Conservation (phyloP, 2,329 filamentous ascomycete genomes). For the Magnaporthiopsis incrustans region DNA sequence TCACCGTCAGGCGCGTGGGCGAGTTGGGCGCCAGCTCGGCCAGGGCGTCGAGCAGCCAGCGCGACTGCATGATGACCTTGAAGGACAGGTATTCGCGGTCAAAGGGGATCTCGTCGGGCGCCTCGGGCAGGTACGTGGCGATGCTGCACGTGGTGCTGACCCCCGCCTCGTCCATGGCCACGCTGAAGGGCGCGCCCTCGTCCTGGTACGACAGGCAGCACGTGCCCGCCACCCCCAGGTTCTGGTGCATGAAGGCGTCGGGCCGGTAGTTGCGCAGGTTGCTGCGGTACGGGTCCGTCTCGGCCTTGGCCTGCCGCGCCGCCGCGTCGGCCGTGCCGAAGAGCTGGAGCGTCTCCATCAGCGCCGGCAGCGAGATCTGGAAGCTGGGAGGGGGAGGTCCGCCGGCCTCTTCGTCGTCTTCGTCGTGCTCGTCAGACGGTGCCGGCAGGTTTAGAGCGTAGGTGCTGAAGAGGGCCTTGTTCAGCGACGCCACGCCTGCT, state of each 20-base stretch:
- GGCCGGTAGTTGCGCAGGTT: constrained; percentile 54
- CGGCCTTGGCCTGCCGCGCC: constrained; percentile 47
- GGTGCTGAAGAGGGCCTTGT: constrained; percentile 80
- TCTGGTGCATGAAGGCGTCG: constrained; percentile 76
- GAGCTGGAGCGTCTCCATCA: constrained; percentile 92
- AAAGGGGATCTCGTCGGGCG: constrained; percentile 77
- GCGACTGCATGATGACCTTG: constrained; percentile 89
- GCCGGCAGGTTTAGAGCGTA: constrained; percentile 59
- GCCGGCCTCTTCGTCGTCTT: constrained; percentile 27
- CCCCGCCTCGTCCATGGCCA: constrained; percentile 78
- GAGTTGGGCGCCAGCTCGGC: constrained; percentile 61
- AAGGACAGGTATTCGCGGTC: constrained; percentile 70
- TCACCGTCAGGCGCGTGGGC: constrained; percentile 65
- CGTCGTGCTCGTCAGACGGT: not conserved
- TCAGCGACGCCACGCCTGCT: constrained; percentile 69
- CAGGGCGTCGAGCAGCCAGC: constrained; percentile 63
- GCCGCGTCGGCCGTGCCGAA: constrained; percentile 75
- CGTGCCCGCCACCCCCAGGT: constrained; percentile 74
- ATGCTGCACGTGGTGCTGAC: constrained; percentile 86
- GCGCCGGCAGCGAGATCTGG: constrained; percentile 75
- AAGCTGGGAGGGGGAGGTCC: constrained; percentile 56
- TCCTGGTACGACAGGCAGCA: constrained; percentile 74
- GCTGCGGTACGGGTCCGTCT: constrained; percentile 52
- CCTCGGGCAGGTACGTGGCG: constrained; percentile 75
- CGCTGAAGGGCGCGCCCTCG: constrained; percentile 69